These are phyloP conservation scores for Trypanosoma caninum DNA, from an alignment of 208 protist genomes.

Conservation along the genomic window DNA sequence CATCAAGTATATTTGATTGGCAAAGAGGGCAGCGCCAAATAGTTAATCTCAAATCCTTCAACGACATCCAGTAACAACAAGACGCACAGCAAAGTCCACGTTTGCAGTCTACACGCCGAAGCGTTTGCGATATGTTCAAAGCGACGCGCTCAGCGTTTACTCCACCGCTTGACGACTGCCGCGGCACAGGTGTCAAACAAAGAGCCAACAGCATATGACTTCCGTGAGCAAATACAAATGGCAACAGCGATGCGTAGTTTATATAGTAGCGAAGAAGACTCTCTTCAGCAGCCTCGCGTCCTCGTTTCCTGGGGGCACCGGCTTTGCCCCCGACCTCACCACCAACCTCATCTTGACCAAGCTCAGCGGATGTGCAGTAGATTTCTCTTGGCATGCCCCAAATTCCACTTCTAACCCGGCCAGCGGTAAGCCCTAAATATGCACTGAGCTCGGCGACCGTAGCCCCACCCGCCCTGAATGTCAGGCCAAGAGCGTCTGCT, in stretches of 20 bases:
- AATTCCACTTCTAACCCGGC: conserved; percentile 45
- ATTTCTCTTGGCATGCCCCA: conserved; percentile 57
- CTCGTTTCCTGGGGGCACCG: conserved; percentile 4
- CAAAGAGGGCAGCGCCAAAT: conserved; percentile 59
- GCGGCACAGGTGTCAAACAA: conserved; percentile 37
- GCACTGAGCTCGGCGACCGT: conserved; percentile 58
- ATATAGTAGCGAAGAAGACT: conserved; percentile 53
- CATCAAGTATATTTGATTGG: conserved; percentile 41
- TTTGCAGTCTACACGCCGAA: conserved; percentile 24
- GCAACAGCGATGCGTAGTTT: conserved; percentile 71
- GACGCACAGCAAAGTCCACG: conserved; percentile 53
- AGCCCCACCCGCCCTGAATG: conserved; percentile 64
- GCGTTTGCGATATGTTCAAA: conserved; percentile 23
- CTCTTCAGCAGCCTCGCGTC: conserved; percentile 18
- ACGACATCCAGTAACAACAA: conserved; percentile 63
- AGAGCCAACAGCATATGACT: conserved; percentile 61
- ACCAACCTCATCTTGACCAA: conserved; percentile 18
- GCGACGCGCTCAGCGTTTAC: conserved; percentile 1
- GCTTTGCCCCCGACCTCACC: conserved; percentile 1
- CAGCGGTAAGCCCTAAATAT: conserved; percentile 60
- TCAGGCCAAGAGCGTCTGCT: conserved; percentile 66
- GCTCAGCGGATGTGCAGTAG: conserved; percentile 57
- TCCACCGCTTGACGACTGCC: background rate
- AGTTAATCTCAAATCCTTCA: conserved; percentile 51
- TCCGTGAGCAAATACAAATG: conserved; percentile 73